A percentile compares a stretch with the other conserved stretches of the same genome.
phyloP scores from a whole-genome alignment of 2,329 filamentous ascomycete species.

The Ophiocordyceps sinensis region DNA sequence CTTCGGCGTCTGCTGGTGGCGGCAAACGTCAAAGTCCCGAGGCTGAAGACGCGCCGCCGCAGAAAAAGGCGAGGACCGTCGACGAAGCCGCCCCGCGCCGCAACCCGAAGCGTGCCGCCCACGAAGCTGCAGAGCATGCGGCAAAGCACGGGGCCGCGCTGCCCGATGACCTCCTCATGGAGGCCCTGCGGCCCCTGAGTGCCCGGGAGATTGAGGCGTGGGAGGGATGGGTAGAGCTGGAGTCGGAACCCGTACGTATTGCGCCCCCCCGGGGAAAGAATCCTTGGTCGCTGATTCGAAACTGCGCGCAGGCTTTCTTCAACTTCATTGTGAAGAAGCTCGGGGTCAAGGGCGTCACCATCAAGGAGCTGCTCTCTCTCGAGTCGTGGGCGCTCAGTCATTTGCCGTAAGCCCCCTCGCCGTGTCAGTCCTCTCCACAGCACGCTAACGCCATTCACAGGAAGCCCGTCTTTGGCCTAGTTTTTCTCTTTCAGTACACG shows the following conservation, averaged over 20 bases:
- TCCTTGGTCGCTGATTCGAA: background rate
- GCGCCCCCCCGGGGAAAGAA: too few relatives aligned
- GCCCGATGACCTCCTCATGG: conserved; percentile 27
- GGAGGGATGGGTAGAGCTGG: conserved; percentile 69
- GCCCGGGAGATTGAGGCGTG: conserved; percentile 43
- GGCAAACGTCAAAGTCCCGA: background rate
- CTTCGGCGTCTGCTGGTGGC: background rate
- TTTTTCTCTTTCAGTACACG: conserved; percentile 70
- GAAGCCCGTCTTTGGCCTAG: conserved; percentile 66
- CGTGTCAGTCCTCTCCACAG: background rate
- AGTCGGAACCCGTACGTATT: conserved; percentile 62
- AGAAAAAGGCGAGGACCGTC: conserved; percentile 3
- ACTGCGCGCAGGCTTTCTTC: conserved; percentile 54
- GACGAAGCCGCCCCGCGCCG: conserved; percentile 14
- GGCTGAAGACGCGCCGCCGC: background rate
- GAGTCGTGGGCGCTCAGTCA: conserved; percentile 50
- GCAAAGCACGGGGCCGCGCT: conserved; percentile 9
- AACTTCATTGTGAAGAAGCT: conserved; percentile 70
- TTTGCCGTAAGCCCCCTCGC: conserved; percentile 36
- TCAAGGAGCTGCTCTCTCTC: conserved; percentile 63
- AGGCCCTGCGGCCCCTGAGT: conserved; percentile 31
- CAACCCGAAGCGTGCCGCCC: conserved; percentile 31
- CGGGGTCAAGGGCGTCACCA: conserved; percentile 57
- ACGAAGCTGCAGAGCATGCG: conserved; percentile 13
- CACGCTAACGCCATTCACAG: conserved; percentile 21